Evolutionary conservation across 176 grass and related monocot genomes (phyloP), one percentile per base, ranked within the genome.

Genomic region (Rhynchospora pubera): DNA sequence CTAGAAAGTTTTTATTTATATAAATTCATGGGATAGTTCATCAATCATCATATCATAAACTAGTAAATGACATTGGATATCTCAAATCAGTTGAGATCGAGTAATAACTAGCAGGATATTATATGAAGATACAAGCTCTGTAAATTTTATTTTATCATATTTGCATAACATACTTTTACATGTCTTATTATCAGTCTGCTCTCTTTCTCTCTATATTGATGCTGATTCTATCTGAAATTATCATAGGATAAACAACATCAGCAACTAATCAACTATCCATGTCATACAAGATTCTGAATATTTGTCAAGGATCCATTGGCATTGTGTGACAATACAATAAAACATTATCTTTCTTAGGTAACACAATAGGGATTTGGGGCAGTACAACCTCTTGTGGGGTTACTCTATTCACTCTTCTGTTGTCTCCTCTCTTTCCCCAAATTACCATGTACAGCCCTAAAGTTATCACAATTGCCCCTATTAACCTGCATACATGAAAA

Each of bases 381-480:
- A 69, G 44, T 18, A 69, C 65, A 2, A 69, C 69, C 12, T 74
- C 69, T 81, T 62, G 32, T n/a, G 76, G 44, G 34, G 34, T 39
- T 39, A 39, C 24, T 14, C 56, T 66, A 60, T 24, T 62, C 9
- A 82, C 79, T 51, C n/a, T 65, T 51, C n/a, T 65, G 24, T 82
- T 66, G 42, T 82, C 79, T 45, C 60, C 79, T 18, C 81, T 91
- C 91, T 93, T 97, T 15, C 93, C 91, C 93, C 91, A 93, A 6
- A 97, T 97, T 14, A 97, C 91, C 46, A 80, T 44, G 64, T 97
- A 97, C 16, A 97, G 87, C 3, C 93, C 91, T 23, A 85, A 4
- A 63, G 90, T 87, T 84, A 97, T 91, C 18, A 97, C 77, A 39
- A 71, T 53, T 57, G 93, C 93, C 13, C 91, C 93, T 61, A 88